Evolutionary conservation across 1,139 yeast species (phyloP).

Genomic region (Lodderomyces elongisporus): DNA sequence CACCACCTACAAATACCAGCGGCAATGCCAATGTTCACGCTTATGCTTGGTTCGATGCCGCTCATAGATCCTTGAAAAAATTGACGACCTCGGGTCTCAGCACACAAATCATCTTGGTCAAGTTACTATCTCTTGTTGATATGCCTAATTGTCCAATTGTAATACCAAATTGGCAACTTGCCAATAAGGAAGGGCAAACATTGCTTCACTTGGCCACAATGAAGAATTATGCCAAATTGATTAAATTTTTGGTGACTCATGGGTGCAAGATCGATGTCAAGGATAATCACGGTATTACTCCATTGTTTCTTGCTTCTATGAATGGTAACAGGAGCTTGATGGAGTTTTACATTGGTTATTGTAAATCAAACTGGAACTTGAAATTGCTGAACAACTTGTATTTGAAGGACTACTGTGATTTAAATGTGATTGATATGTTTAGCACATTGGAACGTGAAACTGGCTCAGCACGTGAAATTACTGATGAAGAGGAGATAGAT

Average conservation of each 20-base stretch:
- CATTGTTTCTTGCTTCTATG: constrained; percentile 80
- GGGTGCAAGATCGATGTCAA: constrained; percentile 76
- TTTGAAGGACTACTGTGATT: constrained; percentile 53
- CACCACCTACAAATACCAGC: constrained; percentile 5
- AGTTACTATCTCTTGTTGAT: constrained; percentile 60
- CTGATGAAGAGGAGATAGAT: constrained; percentile 11
- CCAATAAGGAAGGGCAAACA: constrained; percentile 80
- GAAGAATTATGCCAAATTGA: constrained; percentile 62
- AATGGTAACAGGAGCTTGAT: constrained; percentile 65
- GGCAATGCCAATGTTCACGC: constrained; percentile 2
- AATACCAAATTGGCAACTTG: constrained; percentile 73
- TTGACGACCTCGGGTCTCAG: constrained; percentile 42
- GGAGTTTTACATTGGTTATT: constrained; percentile 45
- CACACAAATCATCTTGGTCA: constrained; percentile 56
- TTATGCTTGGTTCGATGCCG: constrained; percentile 49
- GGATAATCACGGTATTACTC: constrained; percentile 80
- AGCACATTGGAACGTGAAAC: constrained; percentile 20
- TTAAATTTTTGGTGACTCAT: constrained; percentile 59
- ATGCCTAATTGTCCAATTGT: constrained; percentile 58
- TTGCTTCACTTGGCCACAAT: constrained; percentile 79
- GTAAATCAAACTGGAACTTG: constrained; percentile 59
- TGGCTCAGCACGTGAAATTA: not conserved
- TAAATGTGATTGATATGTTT: constrained; percentile 58
- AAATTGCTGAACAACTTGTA: constrained; percentile 55
- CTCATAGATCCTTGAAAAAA: constrained; percentile 46